Evolutionary conservation across 163 green algal genomes (phyloP).

Genomic region (Trebouxiophyceae sp.): DNA sequence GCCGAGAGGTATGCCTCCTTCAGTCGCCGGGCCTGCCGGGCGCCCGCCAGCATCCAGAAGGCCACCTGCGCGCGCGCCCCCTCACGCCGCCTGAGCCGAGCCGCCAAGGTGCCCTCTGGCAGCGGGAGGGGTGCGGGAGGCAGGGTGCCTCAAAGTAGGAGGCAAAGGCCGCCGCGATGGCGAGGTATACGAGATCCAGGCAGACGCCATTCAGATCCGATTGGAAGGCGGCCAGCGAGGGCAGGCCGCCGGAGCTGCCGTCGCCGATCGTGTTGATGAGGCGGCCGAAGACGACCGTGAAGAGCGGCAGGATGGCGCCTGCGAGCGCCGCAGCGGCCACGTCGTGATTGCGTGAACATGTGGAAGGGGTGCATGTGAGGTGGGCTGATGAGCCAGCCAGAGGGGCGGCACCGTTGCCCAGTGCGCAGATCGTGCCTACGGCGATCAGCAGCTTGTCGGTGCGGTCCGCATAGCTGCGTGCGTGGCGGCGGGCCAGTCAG

Average conservation of each 20-base stretch:
- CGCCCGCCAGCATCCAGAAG: conserved; percentile 39
- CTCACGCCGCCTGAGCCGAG: background rate
- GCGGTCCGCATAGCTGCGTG: background rate
- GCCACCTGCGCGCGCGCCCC: conserved; percentile 9
- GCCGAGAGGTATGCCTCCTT: background rate
- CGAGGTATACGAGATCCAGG: conserved; percentile 42
- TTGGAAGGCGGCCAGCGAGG: no score
- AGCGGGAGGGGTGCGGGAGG: background rate
- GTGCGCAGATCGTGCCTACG: background rate
- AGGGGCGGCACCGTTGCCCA: conserved; percentile 1
- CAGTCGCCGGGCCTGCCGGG: background rate
- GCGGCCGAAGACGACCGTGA: conserved; percentile 62
- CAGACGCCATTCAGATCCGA: conserved; percentile 4
- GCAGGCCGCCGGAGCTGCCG: background rate
- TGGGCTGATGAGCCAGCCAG: background rate
- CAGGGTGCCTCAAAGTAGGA: conserved; percentile 28
- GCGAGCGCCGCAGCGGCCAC: background rate
- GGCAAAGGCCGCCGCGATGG: conserved; percentile 20
- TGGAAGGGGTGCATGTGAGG: background rate
- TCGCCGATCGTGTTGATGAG: background rate
- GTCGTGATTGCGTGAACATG: background rate
- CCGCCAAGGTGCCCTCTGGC: background rate
- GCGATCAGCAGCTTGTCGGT: background rate
- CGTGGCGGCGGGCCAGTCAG: no score
- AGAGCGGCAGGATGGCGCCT: conserved; percentile 48